Base-by-base conservation (phyloP, 148 eudicot genomes). In the Silene latifolia region DNA sequence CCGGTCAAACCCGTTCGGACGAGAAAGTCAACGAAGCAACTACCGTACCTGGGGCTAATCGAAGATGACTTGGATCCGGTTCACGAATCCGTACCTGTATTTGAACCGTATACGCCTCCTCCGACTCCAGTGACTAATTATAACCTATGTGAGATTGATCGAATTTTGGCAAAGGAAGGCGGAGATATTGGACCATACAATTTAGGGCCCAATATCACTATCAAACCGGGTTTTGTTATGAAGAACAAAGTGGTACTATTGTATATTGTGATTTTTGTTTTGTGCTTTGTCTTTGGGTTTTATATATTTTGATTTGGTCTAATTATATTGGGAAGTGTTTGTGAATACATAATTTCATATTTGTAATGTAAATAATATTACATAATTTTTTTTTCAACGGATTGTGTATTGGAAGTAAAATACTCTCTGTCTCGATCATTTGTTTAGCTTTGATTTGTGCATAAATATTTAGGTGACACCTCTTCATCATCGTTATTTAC, bases 91-190 rank as follows among this genome's bases (percentile, higher is more conserved):
- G 17, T 67, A 8, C 27, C 61, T 0, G 21, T 17, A 18, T 57
- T 35, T 12, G 74, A 65, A 23, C 82, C 82, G 10, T 15, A 15
- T 42, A 67, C 81, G 8, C 78, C 82, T 8, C 35, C 35, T 32
- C 35, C 35, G 35, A 32, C 35, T 32, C 35, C 35, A 32, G 35
- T 32, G 35, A 32, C 35, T 32, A 32, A 27, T 27, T 27, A 27
- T 27, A 27, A 32, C 35, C 35, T 32, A 32, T 32, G 35, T 32
- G 35, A 4, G 35, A 2, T 4, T 32, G 35, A 4, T 32, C 35
- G 35, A 4, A 32, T 32, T 62, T 74, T 62, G 56, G 64, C 64
- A 7, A 23, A 9, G 59, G 70, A 67, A 48, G 53, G 1, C 13
- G 53, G 53, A 0, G 10, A 14, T 8, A 19, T 4, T 20, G 70